phyloP scores from a whole-genome alignment of 1,284 basidiomycete species.

The Phylloporus sp. region DNA sequence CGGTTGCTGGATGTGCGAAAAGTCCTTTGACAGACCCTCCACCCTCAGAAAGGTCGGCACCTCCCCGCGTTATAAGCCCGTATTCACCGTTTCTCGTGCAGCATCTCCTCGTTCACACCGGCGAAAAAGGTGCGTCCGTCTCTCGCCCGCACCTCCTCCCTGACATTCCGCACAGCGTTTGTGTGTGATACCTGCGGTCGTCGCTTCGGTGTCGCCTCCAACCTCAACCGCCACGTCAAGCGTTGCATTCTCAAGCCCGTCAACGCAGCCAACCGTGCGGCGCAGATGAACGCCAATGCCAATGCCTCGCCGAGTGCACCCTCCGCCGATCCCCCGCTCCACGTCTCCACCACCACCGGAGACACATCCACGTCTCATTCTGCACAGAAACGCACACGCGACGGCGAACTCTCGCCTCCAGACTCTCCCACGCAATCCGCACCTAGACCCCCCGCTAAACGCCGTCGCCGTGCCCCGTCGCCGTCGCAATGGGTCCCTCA shows the following conservation, averaged over 20 bases:
- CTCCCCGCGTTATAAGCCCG: conserved; percentile 24
- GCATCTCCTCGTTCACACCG: conserved; percentile 83
- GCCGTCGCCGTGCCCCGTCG: conserved; percentile 73
- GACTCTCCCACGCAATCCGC: conserved; percentile 21
- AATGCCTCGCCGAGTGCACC: conserved; percentile 14
- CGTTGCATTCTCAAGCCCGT: conserved; percentile 58
- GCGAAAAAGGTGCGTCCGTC: conserved; percentile 69
- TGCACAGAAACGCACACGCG: conserved; percentile 32
- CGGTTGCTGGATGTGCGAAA: conserved; percentile 81
- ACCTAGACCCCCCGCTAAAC: conserved; percentile 49
- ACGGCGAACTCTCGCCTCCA: conserved; percentile 27
- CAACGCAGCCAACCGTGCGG: conserved; percentile 29
- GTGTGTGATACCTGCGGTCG: conserved; percentile 76
- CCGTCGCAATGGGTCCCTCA: conserved; percentile 73
- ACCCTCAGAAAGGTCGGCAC: conserved; percentile 71
- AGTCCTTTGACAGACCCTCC: conserved; percentile 79
- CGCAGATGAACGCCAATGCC: conserved; percentile 25
- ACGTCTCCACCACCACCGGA: background rate
- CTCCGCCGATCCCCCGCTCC: conserved; percentile 5
- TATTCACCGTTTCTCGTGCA: conserved; percentile 37
- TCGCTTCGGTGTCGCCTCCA: conserved; percentile 79
- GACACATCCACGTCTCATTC: conserved; percentile 8
- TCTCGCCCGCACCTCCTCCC: background rate
- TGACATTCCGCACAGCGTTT: conserved; percentile 55
- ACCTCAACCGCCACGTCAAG: conserved; percentile 74